Percentiles rank a stretch among this genome's conserved stretches.
Evolutionary conservation across 1,284 basidiomycete species (phyloP).

Genomic region (Cutaneotrichosporon sp.): DNA sequence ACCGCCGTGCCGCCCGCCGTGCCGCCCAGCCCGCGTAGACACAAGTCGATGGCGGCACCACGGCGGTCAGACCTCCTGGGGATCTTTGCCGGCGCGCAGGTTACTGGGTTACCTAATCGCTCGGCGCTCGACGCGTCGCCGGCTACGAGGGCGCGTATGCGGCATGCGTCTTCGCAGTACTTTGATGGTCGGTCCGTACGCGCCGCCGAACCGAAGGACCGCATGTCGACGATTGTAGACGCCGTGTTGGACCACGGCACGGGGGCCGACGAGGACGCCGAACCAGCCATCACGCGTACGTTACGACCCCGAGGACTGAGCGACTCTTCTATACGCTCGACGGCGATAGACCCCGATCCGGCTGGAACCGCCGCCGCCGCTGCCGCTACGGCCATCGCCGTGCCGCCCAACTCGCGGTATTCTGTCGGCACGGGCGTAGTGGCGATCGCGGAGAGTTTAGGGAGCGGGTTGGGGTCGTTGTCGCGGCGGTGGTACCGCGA

Average conservation of each 20-base stretch:
- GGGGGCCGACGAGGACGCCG: conserved; percentile 37
- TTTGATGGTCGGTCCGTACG: conserved; percentile 26
- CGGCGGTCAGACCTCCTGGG: conserved; percentile 49
- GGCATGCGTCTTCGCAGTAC: conserved; percentile 32
- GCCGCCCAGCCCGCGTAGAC: background rate
- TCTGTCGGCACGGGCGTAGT: background rate
- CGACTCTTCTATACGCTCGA: conserved; percentile 83
- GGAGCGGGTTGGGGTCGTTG: background rate
- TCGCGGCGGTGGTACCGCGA: background rate
- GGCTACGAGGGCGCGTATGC: conserved; percentile 13
- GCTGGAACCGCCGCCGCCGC: background rate
- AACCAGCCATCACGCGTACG: conserved; percentile 53
- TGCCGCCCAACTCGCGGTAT: background rate
- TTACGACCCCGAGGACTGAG: conserved; percentile 73
- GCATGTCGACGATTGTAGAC: conserved; percentile 64
- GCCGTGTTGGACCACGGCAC: conserved; percentile 63
- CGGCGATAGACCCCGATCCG: conserved; percentile 52
- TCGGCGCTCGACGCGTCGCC: too few relatives aligned
- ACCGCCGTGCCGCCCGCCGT: background rate
- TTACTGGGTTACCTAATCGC: too few relatives aligned
- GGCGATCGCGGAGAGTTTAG: background rate
- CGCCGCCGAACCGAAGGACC: conserved; percentile 17
- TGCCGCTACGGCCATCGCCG: background rate
- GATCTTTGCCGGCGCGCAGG: conserved; percentile 75
- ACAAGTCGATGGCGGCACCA: conserved; percentile 15